A percentile compares a stretch with the other conserved stretches of the same genome.
Evolutionary conservation across 1,284 basidiomycete species (phyloP).

Genomic region (Cerioporus squamosus): DNA sequence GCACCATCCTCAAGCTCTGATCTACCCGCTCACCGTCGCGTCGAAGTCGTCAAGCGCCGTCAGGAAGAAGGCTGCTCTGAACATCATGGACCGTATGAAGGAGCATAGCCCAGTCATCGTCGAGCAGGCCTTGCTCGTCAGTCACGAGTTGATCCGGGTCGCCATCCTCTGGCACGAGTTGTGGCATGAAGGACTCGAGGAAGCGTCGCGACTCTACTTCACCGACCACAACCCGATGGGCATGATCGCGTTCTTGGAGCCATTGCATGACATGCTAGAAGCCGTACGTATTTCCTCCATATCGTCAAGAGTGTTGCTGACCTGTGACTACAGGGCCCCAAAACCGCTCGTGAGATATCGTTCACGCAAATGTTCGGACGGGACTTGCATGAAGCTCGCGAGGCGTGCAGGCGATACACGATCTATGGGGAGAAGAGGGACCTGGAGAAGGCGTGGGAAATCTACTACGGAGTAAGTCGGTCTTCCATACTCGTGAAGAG

Average conservation of each 20-base stretch:
- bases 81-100: slow-evolving; percentile 93
- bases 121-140: slow-evolving; percentile 92
- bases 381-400: slow-evolving; percentile 93
- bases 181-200: slow-evolving; percentile 99
- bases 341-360: slow-evolving; percentile 93
- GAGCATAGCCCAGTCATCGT: slow-evolving; percentile 93
- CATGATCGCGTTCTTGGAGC: slow-evolving; percentile 96
- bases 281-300: slow-evolving; percentile 53
- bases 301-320: background rate
- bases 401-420: slow-evolving; percentile 88
- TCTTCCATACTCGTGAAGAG: background rate
- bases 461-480: slow-evolving; percentile 83
- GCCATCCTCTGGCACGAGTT: slow-evolving; percentile 99
- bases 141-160: slow-evolving; percentile 94
- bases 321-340: slow-evolving; percentile 69
- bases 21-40: slow-evolving; percentile 98
- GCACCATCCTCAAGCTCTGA: slow-evolving; percentile 96
- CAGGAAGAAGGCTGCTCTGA: slow-evolving; percentile 84
- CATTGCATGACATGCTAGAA: slow-evolving; percentile 93
- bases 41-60: slow-evolving; percentile 92
- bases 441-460: slow-evolving; percentile 99
- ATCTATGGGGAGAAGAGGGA: slow-evolving; percentile 89
- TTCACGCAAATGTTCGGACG: slow-evolving; percentile 96
- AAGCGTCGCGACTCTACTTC: slow-evolving; percentile 96
- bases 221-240: slow-evolving; percentile 99